A percentile compares a stretch with the other conserved stretches of the same genome.
Conservation (phyloP, 495 filamentous ascomycete species). For the Xylaria bambusicola region DNA sequence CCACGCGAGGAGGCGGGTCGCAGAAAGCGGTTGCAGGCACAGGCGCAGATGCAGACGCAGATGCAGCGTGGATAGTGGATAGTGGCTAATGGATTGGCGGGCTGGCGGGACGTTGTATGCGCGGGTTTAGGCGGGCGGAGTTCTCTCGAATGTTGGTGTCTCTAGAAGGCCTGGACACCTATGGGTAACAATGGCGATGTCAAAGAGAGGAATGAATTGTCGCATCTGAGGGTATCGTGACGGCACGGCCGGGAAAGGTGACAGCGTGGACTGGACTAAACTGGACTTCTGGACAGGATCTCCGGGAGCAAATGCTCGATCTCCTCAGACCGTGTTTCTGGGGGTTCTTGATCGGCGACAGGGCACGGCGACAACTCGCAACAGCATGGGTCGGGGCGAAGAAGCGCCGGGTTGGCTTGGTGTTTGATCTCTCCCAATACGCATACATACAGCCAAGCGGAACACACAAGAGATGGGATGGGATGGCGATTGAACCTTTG, state of each 20-base stretch:
- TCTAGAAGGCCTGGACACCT: not conserved
- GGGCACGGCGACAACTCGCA: conserved; percentile 20
- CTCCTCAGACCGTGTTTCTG: conserved; percentile 27
- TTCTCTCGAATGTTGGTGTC: not conserved
- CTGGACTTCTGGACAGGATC: not conserved
- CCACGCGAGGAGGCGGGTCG: not conserved
- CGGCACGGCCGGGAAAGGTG: not conserved
- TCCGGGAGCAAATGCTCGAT: conserved; percentile 13
- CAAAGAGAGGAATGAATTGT: conserved; percentile 20
- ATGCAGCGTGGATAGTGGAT: too few relatives aligned
- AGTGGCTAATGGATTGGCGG: not conserved
- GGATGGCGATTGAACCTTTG: not conserved
- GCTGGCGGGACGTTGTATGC: not conserved
- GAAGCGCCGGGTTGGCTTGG: conserved; percentile 8
- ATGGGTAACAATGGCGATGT: not conserved
- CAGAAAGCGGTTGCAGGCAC: conserved; percentile 14
- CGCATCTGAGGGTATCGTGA: conserved; percentile 26
- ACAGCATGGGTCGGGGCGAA: conserved; percentile 16
- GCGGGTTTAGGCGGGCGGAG: not conserved
- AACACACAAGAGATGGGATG: not conserved
- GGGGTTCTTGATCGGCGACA: conserved; percentile 27
- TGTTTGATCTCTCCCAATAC: conserved; percentile 12
- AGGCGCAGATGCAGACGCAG: conserved; percentile 19
- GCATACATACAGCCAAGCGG: not conserved
- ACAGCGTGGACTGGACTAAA: not conserved